Conservation (phyloP, 805 yeast genomes). For the Candida patagonica region DNA sequence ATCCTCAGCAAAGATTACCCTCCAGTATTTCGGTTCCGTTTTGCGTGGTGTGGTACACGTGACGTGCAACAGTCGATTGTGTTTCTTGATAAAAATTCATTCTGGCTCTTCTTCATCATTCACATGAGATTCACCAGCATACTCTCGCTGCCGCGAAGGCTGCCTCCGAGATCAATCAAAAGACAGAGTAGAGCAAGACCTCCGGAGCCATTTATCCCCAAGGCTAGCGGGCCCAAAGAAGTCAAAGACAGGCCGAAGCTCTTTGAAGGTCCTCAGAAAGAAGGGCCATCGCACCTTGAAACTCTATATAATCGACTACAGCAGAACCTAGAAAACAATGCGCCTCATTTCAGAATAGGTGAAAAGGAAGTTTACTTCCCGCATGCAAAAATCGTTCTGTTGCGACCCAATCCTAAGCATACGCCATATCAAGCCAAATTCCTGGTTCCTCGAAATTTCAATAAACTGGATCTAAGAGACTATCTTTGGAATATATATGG, state of each 20-base stretch:
- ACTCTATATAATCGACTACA: slow-evolving; percentile 10
- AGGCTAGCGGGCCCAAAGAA: neutral
- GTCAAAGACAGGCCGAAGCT: neutral
- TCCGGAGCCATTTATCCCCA: slow-evolving; percentile 16
- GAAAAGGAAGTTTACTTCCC: slow-evolving; percentile 74
- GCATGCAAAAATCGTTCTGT: slow-evolving; percentile 64
- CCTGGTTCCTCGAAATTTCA: slow-evolving; percentile 86
- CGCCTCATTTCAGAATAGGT: slow-evolving; percentile 79
- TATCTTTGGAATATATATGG: slow-evolving; percentile 87
- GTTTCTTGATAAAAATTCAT: no score
- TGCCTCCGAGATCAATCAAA: slow-evolving; percentile 6
- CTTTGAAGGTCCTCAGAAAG: slow-evolving; percentile 1
- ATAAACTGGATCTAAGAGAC: slow-evolving; percentile 90
- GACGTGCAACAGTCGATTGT: no score
- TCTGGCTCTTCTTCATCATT: no score
- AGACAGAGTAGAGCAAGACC: slow-evolving; percentile 13
- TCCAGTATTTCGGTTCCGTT: no score
- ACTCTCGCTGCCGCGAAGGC: slow-evolving; percentile 1
- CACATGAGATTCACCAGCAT: neutral
- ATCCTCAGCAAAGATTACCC: no score
- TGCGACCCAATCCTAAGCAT: slow-evolving; percentile 91
- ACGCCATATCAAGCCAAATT: slow-evolving; percentile 97
- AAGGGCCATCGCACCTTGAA: slow-evolving; percentile 8
- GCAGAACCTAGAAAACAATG: slow-evolving; percentile 30
- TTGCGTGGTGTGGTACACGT: no score